Conservation (phyloP, 2,329 filamentous ascomycete genomes). For the Paecilomyces dactylethromorphus region DNA sequence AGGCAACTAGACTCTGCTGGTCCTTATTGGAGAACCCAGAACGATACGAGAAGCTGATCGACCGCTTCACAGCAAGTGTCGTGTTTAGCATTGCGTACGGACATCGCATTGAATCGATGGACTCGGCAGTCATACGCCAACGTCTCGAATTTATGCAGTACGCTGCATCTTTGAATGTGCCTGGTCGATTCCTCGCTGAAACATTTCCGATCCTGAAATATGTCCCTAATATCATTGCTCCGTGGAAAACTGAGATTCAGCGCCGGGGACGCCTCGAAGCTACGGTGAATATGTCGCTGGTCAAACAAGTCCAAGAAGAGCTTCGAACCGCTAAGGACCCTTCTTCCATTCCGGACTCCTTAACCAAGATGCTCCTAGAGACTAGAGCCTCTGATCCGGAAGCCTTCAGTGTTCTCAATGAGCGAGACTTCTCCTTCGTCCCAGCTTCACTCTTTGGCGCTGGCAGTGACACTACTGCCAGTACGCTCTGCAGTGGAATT, state of each 20-base stretch:
- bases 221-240: conserved; percentile 38
- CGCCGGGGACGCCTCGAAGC: conserved; percentile 14
- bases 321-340: conserved; percentile 12
- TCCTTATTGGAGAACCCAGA: conserved; percentile 32
- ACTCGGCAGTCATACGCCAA: conserved; percentile 39
- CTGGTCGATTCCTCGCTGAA: conserved; percentile 42
- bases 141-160: conserved; percentile 45
- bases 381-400: conserved; percentile 31
- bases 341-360: conserved; percentile 29
- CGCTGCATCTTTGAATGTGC: conserved; percentile 42
- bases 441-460: conserved; percentile 36
- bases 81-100: conserved; percentile 47
- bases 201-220: conserved; percentile 38
- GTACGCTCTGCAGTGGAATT: conserved; percentile 41
- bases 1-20: conserved; percentile 38
- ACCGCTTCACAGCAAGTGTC: conserved; percentile 44
- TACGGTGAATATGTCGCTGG: conserved; percentile 32
- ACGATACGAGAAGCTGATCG: conserved; percentile 41
- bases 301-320: conserved; percentile 33
- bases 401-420: conserved; percentile 26
- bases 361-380: conserved; percentile 41
- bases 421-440: conserved; percentile 40
- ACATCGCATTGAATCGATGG: conserved; percentile 43
- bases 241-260: conserved; percentile 35
- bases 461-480: conserved; percentile 32